Conservation (phyloP, 2,329 filamentous ascomycete species). For the Diaporthe sp. region DNA sequence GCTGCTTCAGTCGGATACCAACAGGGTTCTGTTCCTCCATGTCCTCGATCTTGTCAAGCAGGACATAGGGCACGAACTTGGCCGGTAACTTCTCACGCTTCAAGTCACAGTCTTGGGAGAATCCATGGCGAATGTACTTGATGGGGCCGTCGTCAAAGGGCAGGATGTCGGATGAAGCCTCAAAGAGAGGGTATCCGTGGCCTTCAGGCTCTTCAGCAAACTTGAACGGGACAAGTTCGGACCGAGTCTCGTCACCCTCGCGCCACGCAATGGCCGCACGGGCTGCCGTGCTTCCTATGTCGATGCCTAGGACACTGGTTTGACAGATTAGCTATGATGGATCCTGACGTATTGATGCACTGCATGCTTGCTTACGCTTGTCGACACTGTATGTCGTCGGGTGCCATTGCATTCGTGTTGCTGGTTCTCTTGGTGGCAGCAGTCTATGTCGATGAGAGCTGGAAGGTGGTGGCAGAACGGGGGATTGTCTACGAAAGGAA, state of each 20-base stretch:
- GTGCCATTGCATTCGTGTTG: too few relatives aligned
- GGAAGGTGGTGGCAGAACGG: too few relatives aligned
- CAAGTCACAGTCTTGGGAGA: too few relatives aligned
- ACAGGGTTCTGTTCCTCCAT: background rate
- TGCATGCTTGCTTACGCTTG: too few relatives aligned
- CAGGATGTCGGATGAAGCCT: background rate
- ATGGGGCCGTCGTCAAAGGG: background rate
- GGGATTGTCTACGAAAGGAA: too few relatives aligned
- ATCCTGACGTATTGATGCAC: background rate
- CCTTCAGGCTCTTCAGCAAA: too few relatives aligned
- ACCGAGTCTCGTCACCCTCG: background rate
- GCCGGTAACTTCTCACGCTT: background rate
- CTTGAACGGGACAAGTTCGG: background rate
- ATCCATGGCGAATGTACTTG: too few relatives aligned
- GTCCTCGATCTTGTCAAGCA: background rate
- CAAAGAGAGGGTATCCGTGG: too few relatives aligned
- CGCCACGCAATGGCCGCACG: background rate
- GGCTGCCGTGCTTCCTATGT: background rate
- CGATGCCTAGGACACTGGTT: background rate
- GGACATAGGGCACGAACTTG: background rate
- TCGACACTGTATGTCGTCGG: too few relatives aligned
- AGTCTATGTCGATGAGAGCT: too few relatives aligned
- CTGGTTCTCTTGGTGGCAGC: too few relatives aligned
- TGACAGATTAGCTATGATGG: background rate
- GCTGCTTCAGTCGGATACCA: background rate